Conservation (phyloP, 805 yeast genomes). For the Cyberlindnera bimundalis region DNA sequence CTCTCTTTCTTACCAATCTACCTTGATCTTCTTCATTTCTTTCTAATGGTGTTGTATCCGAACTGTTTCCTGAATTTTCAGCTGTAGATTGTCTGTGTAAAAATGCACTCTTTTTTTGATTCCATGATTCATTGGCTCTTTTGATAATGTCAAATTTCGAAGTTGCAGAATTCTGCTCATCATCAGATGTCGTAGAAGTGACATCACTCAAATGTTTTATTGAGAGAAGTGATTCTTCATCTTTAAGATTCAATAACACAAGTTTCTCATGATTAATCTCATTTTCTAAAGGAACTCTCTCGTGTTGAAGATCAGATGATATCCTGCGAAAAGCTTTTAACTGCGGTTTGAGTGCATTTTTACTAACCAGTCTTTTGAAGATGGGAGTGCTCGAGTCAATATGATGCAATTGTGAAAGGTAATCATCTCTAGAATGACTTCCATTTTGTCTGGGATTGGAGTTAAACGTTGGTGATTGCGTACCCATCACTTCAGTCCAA, state of each 20-base stretch:
- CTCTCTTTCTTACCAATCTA: constrained; percentile 20
- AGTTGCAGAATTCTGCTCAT: constrained; percentile 5
- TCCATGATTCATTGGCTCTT: constrained; percentile 30
- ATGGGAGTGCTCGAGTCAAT: constrained; percentile 24
- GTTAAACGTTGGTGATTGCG: constrained; percentile 16
- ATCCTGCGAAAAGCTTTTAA: constrained; percentile 27
- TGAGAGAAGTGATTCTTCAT: constrained; percentile 18
- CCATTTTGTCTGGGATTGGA: constrained; percentile 13
- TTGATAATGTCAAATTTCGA: constrained; percentile 28
- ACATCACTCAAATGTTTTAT: constrained; percentile 3
- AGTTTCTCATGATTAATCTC: constrained; percentile 29
- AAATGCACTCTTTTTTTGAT: constrained; percentile 18
- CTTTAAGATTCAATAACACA: constrained; percentile 23
- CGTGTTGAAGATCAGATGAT: constrained; percentile 25
- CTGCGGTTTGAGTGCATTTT: constrained; percentile 26
- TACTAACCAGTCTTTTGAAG: constrained; percentile 27
- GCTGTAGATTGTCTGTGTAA: not conserved
- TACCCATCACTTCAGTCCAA: constrained; percentile 11
- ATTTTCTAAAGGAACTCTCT: constrained; percentile 24
- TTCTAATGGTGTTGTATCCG: constrained; percentile 2
- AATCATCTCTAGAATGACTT: not conserved
- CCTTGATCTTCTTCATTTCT: constrained; percentile 12
- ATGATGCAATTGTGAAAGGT: constrained; percentile 3
- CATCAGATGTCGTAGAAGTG: constrained; percentile 3
- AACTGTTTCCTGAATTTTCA: not conserved